Conservation (phyloP, 352 stramenopile genomes). For the Phytophthora citricola region DNA sequence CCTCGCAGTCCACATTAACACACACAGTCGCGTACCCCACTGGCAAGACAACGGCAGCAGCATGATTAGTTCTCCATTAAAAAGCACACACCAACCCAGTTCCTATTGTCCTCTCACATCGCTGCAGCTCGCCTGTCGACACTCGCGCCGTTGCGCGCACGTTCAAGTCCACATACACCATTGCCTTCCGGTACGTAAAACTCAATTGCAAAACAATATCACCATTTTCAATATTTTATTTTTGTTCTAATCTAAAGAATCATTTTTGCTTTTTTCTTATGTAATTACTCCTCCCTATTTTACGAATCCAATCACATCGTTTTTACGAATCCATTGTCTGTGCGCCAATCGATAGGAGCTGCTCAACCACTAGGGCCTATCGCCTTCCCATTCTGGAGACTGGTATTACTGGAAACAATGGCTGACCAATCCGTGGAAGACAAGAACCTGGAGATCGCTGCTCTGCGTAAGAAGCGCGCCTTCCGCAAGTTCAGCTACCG, state of each 20-base stretch:
- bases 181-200: neutral
- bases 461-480: conserved; percentile 99
- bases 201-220: neutral
- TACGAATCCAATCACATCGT: neutral
- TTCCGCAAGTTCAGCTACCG: conserved; percentile 99
- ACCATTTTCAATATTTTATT: neutral
- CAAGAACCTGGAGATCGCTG: conserved; percentile 90
- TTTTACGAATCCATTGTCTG: neutral
- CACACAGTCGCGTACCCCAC: conserved; percentile 73
- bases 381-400: conserved; percentile 24
- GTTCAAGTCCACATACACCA: conserved; percentile 77
- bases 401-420: conserved; percentile 62
- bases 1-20: conserved; percentile 67
- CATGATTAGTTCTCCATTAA: neutral
- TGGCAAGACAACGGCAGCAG: conserved; percentile 22
- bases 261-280: neutral
- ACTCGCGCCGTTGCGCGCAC: conserved; percentile 60
- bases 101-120: conserved; percentile 46
- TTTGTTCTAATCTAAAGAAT: no score
- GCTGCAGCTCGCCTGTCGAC: conserved; percentile 63
- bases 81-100: neutral
- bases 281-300: conserved; percentile 26
- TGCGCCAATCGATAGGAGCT: conserved; percentile 32
- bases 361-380: no score
- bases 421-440: conserved; percentile 58